These are phyloP conservation scores for Cladosporium cucumerinum DNA, from an alignment of 2,329 filamentous ascomycete genomes.

Conservation along the genomic window DNA sequence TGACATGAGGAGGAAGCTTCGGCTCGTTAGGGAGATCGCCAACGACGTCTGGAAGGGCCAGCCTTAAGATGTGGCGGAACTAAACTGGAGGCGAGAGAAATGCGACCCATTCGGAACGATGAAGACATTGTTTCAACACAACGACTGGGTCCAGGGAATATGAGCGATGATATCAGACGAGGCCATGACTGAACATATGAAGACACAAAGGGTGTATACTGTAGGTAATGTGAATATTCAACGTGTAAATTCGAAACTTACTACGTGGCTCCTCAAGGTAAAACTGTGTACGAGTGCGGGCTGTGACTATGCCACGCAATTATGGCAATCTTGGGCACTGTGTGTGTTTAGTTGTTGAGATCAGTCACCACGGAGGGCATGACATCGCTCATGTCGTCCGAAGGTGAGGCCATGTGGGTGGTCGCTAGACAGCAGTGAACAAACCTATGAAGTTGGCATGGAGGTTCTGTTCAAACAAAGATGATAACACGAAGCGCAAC, in stretches of 20 bases:
- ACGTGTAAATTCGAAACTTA: background rate
- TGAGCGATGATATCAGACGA: constrained; percentile 6
- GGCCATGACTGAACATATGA: background rate
- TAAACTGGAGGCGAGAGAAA: background rate
- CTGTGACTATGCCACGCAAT: background rate
- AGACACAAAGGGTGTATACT: background rate
- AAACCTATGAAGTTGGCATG: background rate
- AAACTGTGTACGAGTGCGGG: background rate
- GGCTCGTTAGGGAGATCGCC: constrained; percentile 67
- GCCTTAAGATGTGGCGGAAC: constrained; percentile 36
- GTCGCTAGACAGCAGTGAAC: background rate
- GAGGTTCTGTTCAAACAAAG: background rate
- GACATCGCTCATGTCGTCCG: background rate
- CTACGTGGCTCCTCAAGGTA: background rate
- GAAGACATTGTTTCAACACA: constrained; percentile 7
- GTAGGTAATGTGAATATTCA: constrained; percentile 12
- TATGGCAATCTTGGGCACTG: background rate
- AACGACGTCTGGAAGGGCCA: constrained; percentile 67
- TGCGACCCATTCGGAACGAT: background rate
- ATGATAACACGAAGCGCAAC: background rate
- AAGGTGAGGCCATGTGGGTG: background rate
- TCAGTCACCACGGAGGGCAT: background rate
- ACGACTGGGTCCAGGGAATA: background rate
- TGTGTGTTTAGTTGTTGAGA: background rate
- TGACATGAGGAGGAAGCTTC: constrained; percentile 71